Evolutionary conservation across 768 basidiomycete genomes (phyloP), one percentile per base, ranked within the genome.

Genomic region (Brasilioporus rufonigricans): DNA sequence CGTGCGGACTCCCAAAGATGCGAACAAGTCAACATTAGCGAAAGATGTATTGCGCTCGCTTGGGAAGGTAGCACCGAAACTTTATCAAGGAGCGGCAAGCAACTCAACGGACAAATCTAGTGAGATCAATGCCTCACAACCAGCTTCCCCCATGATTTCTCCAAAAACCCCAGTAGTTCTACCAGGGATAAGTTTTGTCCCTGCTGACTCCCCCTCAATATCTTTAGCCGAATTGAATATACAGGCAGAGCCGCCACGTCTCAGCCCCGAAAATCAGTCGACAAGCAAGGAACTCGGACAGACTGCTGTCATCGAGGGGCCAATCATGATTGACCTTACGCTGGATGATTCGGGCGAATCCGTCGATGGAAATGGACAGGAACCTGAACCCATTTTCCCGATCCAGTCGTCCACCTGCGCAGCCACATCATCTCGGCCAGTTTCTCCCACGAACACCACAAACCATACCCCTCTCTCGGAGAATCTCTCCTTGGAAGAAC

Each of bases 11-110:
- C 73, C 72, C 16, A 66, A 65, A 32, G 68, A 80, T 27, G 82
- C 80, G 7, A 74, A 83, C 62, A 79, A 73, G 58, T 77, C 68
- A 44, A 74, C 73, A 40, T 73, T 87, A 26, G 85, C 85, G 2
- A 76, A 72, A 41, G 83, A 85, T 65, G 71, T 87, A 43, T 58
- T 87, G 21, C 76, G 74, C 41, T 80, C 83, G 8, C 73, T 87
- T 4, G 77, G 78, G 18, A 56, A 57, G 43, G 56, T 60, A 23
- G 26, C 38, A 5, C 57, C 60, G 6, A 50, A 55, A 29, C 35
- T 46, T 29, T 40, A 1, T 31, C 52, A 52, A n/a, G 66, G 60
- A 27, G 18, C n/a, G 14, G 50, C 32, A 52, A 41, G 43, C 38
- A 35, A 55, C 24, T 29, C 26, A 16, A 44, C 16, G 31, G 51